Evolutionary conservation across 2,329 filamentous ascomycete genomes (phyloP).

Genomic region (Colletotrichum australisinense): DNA sequence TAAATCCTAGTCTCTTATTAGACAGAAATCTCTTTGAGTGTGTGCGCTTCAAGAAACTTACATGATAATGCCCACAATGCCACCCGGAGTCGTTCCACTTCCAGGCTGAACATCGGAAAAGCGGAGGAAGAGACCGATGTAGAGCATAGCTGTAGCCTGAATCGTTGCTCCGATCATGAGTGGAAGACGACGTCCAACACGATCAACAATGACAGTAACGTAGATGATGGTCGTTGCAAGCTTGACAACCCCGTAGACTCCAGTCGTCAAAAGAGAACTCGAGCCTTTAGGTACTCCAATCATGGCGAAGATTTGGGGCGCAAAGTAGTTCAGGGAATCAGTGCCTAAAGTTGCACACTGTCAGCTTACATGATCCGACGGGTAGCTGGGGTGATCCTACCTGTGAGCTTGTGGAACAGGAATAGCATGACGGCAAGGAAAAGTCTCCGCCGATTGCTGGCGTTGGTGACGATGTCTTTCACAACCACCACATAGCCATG

Average conservation of each 20-base stretch:
- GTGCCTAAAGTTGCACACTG: constrained; percentile 42
- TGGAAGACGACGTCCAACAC: constrained; percentile 43
- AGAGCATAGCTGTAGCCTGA: constrained; percentile 41
- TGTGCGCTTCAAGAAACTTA: background rate
- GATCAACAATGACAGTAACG: constrained; percentile 44
- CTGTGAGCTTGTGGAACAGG: constrained; percentile 55
- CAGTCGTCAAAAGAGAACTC: constrained; percentile 49
- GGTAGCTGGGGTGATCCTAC: constrained; percentile 51
- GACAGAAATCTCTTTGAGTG: background rate
- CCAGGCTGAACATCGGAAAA: constrained; percentile 45
- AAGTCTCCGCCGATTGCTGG: constrained; percentile 46
- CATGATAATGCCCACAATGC: constrained; percentile 53
- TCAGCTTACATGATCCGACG: constrained; percentile 50
- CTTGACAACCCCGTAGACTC: constrained; percentile 44
- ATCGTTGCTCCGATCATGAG: constrained; percentile 41
- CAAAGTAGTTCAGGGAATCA: constrained; percentile 53
- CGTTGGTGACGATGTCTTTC: constrained; percentile 45
- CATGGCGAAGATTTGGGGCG: constrained; percentile 50
- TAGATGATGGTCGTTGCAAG: constrained; percentile 39
- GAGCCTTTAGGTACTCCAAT: constrained; percentile 49
- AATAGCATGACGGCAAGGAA: constrained; percentile 49
- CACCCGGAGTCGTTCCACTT: constrained; percentile 49
- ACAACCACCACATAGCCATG: constrained; percentile 47
- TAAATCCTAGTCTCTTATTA: constrained; percentile 41
- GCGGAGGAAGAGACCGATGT: constrained; percentile 46